Evolutionary conservation across 352 stramenopile genomes (phyloP).

Genomic region (Globisporangium nagaii): DNA sequence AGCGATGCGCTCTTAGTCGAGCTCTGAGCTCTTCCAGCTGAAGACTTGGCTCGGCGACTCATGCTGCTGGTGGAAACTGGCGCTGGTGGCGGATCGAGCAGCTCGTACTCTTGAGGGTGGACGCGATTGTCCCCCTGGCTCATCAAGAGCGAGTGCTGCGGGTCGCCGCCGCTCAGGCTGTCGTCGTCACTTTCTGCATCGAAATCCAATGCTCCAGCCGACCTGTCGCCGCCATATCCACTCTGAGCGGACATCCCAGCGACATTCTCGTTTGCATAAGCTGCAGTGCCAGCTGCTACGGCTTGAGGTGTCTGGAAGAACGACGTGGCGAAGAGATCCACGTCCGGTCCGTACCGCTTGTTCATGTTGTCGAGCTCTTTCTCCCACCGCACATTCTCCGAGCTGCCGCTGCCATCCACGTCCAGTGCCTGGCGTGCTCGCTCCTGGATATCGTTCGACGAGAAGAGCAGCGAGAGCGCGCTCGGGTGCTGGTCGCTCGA

Average conservation of each 20-base stretch:
- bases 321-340: constrained; percentile 19
- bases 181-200: constrained; percentile 5
- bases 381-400: constrained; percentile 21
- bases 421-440: neutral
- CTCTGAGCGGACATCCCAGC: neutral
- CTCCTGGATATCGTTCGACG: constrained; percentile 40
- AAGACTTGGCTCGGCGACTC: constrained; percentile 1
- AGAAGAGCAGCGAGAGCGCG: constrained; percentile 24
- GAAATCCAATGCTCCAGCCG: neutral
- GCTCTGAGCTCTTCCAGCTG: neutral
- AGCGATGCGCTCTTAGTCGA: neutral
- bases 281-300: neutral
- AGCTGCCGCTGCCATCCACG: neutral
- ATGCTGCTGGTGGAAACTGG: neutral
- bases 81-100: neutral
- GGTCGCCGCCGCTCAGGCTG: neutral
- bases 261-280: neutral
- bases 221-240: neutral
- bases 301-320: constrained; percentile 17
- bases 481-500: neutral
- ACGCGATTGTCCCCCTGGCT: neutral
- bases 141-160: neutral
- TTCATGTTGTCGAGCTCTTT: constrained; percentile 50
- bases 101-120: constrained; percentile 1
- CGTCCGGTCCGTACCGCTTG: constrained; percentile 39